Percentiles rank a stretch among this genome's conserved stretches.
Evolutionary conservation across 768 basidiomycete species (phyloP).

Genomic region (Kondoa subrosea): DNA sequence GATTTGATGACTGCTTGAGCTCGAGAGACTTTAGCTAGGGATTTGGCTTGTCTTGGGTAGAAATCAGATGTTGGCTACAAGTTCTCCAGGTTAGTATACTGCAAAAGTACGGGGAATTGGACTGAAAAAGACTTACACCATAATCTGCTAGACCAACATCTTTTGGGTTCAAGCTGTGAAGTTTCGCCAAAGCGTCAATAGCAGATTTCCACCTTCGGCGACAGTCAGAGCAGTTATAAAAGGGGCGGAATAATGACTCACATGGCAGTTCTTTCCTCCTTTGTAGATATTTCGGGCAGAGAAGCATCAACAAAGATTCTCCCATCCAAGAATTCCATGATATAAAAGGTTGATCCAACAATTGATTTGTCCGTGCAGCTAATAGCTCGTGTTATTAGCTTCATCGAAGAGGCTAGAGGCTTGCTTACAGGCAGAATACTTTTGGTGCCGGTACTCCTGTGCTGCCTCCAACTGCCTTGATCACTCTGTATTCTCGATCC

Average conservation of each 20-base stretch:
- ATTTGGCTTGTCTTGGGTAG: slow-evolving; percentile 85
- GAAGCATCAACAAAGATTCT: slow-evolving; percentile 76
- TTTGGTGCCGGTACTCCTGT: slow-evolving; percentile 75
- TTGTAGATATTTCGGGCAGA: slow-evolving; percentile 49
- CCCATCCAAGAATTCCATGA: slow-evolving; percentile 91
- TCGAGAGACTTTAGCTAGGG: slow-evolving; percentile 61
- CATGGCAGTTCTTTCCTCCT: slow-evolving; percentile 54
- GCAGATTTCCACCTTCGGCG: slow-evolving; percentile 57
- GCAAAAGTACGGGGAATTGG: not conserved
- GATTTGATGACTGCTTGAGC: slow-evolving; percentile 59
- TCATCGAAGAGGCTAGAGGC: not conserved
- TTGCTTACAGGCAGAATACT: slow-evolving; percentile 46
- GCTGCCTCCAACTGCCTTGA: slow-evolving; percentile 57
- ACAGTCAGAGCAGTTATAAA: not conserved
- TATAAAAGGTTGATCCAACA: slow-evolving; percentile 79
- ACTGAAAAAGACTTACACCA: slow-evolving; percentile 32
- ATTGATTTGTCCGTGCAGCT: slow-evolving; percentile 55
- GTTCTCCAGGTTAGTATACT: too few relatives aligned
- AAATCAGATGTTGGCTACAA: slow-evolving; percentile 48
- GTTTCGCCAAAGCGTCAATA: slow-evolving; percentile 49
- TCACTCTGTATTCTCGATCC: slow-evolving; percentile 75
- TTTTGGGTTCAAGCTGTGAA: slow-evolving; percentile 48
- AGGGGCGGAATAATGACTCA: slow-evolving; percentile 31
- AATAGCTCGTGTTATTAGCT: not conserved
- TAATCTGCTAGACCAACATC: slow-evolving; percentile 53